Evolutionary conservation across 1,284 basidiomycete genomes (phyloP), one percentile per base, ranked within the genome.

Genomic region (Phellopilus nigrolimitatus): DNA sequence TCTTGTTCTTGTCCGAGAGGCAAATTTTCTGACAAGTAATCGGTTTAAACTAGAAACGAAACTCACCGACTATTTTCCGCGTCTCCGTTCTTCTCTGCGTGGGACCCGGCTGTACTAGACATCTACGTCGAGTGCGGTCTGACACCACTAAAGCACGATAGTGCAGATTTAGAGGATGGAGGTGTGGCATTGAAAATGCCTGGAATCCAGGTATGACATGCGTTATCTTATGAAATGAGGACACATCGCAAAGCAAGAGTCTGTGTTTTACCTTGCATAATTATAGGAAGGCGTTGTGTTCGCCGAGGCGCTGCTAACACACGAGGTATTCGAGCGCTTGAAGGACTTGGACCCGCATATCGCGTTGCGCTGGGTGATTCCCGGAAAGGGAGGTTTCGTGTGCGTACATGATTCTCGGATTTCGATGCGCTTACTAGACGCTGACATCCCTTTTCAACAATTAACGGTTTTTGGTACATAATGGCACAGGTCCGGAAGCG

Each of bases 21-120:
- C 13, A 21, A 33, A 36, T 33, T 33, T 5, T 17, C 12, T n/a
- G n/a, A n/a, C n/a, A n/a, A n/a, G n/a, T n/a, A n/a, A n/a, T n/a
- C n/a, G n/a, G n/a, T n/a, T n/a, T n/a, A n/a, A n/a, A n/a, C n/a
- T n/a, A 84, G 87, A 36, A 76, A 81, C 40, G 83, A 82, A 51
- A 91, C 88, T 0, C 62, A 74, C 2, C 60, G 62, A 15, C 64
- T 67, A 1, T 79, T 92, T 59, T 60, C 68, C 28, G 66, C 72
- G 27, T 78, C 73, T 10, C 75, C 82, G 0, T 94, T 91, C 72
- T 95, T 91, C 65, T 59, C 64, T 4, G 67, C 71, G 0, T 95
- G 91, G 91, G 74, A 93, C 61, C 76, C 80, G 0, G 75, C 71
- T 0, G 82, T 82, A 3, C 74, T 95, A 28, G 68, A 77, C 12